Percentiles rank a stretch among this genome's conserved stretches.
These are phyloP conservation scores for Linnemannia exigua DNA, from an alignment of 192 early-diverging fungal species.

Conservation along the genomic window DNA sequence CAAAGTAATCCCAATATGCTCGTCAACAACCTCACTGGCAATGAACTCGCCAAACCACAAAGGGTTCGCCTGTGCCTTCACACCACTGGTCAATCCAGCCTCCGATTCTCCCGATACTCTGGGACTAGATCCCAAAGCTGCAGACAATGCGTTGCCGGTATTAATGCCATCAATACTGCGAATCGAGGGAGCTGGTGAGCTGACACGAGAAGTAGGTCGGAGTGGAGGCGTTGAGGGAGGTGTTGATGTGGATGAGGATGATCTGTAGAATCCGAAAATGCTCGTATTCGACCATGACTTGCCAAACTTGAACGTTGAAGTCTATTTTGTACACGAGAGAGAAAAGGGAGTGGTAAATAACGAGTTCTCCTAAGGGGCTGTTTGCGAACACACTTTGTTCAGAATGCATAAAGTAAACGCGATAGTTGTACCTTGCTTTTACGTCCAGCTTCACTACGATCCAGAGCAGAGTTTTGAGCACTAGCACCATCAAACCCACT, in stretches of 20 bases:
- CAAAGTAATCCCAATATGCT: constrained; percentile 32
- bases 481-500: constrained; percentile 44
- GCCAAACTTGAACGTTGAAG: constrained; percentile 52
- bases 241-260: constrained; percentile 25
- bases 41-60: constrained; percentile 47
- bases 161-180: constrained; percentile 40
- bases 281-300: constrained; percentile 55
- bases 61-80: constrained; percentile 40
- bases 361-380: not conserved
- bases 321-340: constrained; percentile 4
- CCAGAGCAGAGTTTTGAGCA: not conserved
- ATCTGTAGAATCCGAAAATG: constrained; percentile 52
- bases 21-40: constrained; percentile 41
- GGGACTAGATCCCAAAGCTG: constrained; percentile 37
- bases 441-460: constrained; percentile 36
- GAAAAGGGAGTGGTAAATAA: not conserved
- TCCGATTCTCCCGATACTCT: constrained; percentile 37
- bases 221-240: constrained; percentile 49
- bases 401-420: not conserved
- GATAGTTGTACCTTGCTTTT: constrained; percentile 36
- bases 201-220: constrained; percentile 32
- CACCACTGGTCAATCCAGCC: constrained; percentile 19
- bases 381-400: too few relatives aligned
- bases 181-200: constrained; percentile 49
- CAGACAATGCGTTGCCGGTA: not conserved